Evolutionary conservation across 148 eudicot species (phyloP), one percentile per base, ranked within the genome.

Genomic region (Tetragonia tetragonoides): DNA sequence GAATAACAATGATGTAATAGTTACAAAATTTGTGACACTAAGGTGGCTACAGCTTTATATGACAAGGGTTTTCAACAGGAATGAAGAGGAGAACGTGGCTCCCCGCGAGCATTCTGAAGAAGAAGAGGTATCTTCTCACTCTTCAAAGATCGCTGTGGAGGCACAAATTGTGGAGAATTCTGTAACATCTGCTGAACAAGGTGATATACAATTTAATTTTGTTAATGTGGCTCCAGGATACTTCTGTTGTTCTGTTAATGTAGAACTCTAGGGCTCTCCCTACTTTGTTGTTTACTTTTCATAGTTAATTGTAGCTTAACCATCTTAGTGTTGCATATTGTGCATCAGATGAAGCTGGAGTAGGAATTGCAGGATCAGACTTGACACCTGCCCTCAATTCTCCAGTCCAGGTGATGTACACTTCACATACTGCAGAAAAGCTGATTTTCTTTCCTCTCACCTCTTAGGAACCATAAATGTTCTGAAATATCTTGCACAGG

Each of bases 401-500:
- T 62, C 56, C 69, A 62, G 54, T 17, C 41, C 56, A 75, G 68
- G 69, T 75, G 20, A 20, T 60, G 66, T 0, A 5, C 46, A 14
- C 62, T 28, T 28, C 34, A 42, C 46, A 14, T 74, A 11, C 9
- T 62, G 64, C 39, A 12, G 21, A 6, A 38, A 66, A 15, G 3
- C 20, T 15, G 4, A 7, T 3, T 10, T 28, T 6, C 11, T 14
- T 51, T 11, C 3, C 56, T 51, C 56, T 51, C 56, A 51, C 56
- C 56, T 51, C 17, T 3, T 14, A 51, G 47, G 47, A 44, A 44
- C 47, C 9, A 44, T 44, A 44, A 44, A 44, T 44, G 47, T 44
- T 44, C 9, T 44, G 47, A 44, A 44, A 44, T 44, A 68, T 66
- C 23, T 62, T 49, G 5, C 49, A 60, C 63, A 78, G 81, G 34